Base-by-base conservation (phyloP, 768 basidiomycete species). In the Serendipita vermifera region DNA sequence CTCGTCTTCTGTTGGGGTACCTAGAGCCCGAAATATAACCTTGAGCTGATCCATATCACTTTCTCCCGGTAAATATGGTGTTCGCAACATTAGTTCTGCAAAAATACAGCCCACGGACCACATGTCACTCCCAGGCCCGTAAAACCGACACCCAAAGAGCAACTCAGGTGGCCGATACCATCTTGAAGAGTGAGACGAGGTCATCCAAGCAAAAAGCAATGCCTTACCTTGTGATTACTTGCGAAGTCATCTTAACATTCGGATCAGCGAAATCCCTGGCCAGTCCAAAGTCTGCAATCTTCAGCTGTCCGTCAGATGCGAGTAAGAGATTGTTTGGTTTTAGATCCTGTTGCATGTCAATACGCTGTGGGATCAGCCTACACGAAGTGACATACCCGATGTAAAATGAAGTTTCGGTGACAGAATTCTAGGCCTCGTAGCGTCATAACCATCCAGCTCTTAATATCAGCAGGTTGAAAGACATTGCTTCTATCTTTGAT, bases 21-120 rank as follows among this genome's bases (percentile, higher is more conserved):
- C 96, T 24, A 99, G 76, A 0, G 94, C 96, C 41, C 86, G 82
- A 67, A 96, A 98, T 54, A 82, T 93, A 33, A 85, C 89, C 67
- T 92, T 93, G 31, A 99, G 71, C 65, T 99, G 96, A 68, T 96
- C 94, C 79, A 99, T 85, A 67, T 98, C 96, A 54, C 81, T 86
- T 61, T 96, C 93, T 15, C 93, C 96, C 1, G 96, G 84, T 26
- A 98, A 77, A 64, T 96, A 99, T 1, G 96, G 96, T 24, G 87
- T 91, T 14, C 96, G 81, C 32, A 98, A 73, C 86, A 98, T 94
- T 53, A 98, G 78, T 67, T 99, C 96, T 2, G 94, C 90, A 64
- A 98, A 94, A 61, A 99, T 99, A 61, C 92, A 96, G 0, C 94
- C 94, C 3, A 96, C 85, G 7, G 93, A 96, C 94, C 94, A 99